Base-by-base conservation (phyloP, 768 basidiomycete species). In the Pleurotus citrinopileatus region DNA sequence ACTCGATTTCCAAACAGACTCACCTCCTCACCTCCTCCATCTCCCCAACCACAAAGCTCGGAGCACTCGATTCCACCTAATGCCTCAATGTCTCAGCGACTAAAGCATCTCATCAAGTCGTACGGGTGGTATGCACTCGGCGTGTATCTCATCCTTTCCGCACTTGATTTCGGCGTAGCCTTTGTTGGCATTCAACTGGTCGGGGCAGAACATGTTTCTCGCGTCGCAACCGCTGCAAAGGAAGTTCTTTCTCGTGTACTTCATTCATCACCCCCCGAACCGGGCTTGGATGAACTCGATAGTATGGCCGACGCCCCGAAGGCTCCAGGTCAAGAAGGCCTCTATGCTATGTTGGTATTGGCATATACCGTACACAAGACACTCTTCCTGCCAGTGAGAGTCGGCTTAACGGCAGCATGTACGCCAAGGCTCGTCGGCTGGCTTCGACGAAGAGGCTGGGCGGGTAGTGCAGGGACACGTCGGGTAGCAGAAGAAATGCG, bases 341-440 rank as follows among this genome's bases (percentile, higher is more conserved):
- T 97, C 15, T 95, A 92, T 69, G 94, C 96, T 23, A 95, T 97
- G 84, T 70, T 97, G 23, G 82, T 92, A 0, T 74, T 98, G 61
- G 96, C 97, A 3, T 99, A 95, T 70, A 88, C 90, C 17, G 83
- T 99, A 50, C 97, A 99, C 81, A 99, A 99, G 74, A 96, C 92
- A 0, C 64, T 93, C 1, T 90, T 98, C 65, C 66, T 98, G 19
- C 97, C 97, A 7, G 69, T 99, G 20, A 77, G 97, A 36, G 82
- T 97, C 0, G 97, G 94, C 0, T 70, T 95, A 57, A 98, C 96
- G 0, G 93, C 91, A 1, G 86, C 84, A 1, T 71, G 91, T 48
- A 96, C 94, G 0, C 94, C 94, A 0, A 79, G 78, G 59, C 67
- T 98, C n/a, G 94, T 97, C 3, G 77, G 79, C 17, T 96, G 91